Percentiles rank a stretch among this genome's conserved stretches.
phyloP scores from a whole-genome alignment of 495 filamentous ascomycete species.

The Penicillium verhagenii region DNA sequence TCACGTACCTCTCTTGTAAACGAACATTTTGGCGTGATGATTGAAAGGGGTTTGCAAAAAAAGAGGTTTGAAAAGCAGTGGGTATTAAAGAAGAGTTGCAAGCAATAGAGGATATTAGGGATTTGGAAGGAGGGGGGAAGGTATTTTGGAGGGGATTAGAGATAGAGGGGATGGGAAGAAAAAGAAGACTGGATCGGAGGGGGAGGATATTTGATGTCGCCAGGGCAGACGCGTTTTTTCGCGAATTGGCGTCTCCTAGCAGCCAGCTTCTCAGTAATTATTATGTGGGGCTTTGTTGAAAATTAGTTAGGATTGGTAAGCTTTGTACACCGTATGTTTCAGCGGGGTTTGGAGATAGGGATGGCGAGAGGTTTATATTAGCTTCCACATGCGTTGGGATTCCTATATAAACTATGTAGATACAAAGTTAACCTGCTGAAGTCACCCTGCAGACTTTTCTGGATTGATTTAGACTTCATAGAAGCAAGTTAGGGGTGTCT shows the following conservation, averaged over 20 bases:
- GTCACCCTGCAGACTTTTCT: neutral
- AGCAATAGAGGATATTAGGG: conserved; percentile 2
- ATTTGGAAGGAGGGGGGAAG: conserved; percentile 4
- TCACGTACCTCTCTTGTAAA: conserved; percentile 66
- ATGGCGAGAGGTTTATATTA: neutral
- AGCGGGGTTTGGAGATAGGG: neutral
- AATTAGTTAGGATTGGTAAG: conserved; percentile 1
- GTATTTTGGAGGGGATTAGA: conserved; percentile 13
- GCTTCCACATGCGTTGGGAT: neutral
- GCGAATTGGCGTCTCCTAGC: conserved; percentile 20
- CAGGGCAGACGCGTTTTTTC: conserved; percentile 36
- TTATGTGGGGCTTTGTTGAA: conserved; percentile 38
- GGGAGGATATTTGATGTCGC: conserved; percentile 42
- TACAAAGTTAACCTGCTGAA: no score
- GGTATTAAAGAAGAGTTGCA: conserved; percentile 4
- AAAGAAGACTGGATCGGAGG: conserved; percentile 35
- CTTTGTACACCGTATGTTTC: neutral
- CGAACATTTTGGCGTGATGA: conserved; percentile 54
- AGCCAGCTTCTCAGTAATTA: conserved; percentile 26
- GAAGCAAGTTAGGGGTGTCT: neutral
- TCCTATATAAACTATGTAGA: neutral
- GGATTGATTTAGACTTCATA: neutral
- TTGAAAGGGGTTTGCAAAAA: conserved; percentile 12
- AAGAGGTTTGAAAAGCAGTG: conserved; percentile 14
- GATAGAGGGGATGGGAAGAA: conserved; percentile 23